A percentile compares a stretch with the other conserved stretches of the same genome.
phyloP scores from a whole-genome alignment of 495 filamentous ascomycete genomes.

The Jackrogersella multiformis region DNA sequence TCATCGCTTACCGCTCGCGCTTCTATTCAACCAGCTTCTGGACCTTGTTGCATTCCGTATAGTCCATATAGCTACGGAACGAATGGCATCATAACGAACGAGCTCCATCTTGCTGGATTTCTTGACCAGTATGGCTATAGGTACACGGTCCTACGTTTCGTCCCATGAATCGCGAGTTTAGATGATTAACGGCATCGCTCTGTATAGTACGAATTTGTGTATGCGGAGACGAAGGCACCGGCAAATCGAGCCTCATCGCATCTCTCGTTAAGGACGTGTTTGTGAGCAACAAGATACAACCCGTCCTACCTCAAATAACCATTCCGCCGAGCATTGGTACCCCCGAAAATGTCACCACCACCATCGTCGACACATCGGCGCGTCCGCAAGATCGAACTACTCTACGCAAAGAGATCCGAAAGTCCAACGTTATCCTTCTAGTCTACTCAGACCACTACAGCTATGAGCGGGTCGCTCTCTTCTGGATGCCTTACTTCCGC shows the following conservation, averaged over 20 bases:
- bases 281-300: conserved; percentile 90
- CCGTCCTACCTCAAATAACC: conserved; percentile 91
- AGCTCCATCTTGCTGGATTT: conserved; percentile 13
- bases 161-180: background rate
- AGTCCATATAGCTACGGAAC: conserved; percentile 1
- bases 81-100: conserved; percentile 35
- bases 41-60: background rate
- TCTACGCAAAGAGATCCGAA: conserved; percentile 90
- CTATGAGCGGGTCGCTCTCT: conserved; percentile 95
- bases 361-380: conserved; percentile 95
- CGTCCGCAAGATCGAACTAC: conserved; percentile 90
- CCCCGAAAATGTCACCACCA: conserved; percentile 93
- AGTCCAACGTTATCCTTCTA: conserved; percentile 95
- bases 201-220: conserved; percentile 86
- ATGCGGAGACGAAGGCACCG: conserved; percentile 88
- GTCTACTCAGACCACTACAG: conserved; percentile 99
- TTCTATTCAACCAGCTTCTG: background rate
- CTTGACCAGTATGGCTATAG: conserved; percentile 43
- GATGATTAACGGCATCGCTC: conserved; percentile 23
- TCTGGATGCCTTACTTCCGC: conserved; percentile 97
- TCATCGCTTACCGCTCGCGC: background rate
- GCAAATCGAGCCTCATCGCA: conserved; percentile 77
- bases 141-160: conserved; percentile 21
- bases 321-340: conserved; percentile 88
- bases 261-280: conserved; percentile 94